phyloP scores from a whole-genome alignment of 2,329 filamentous ascomycete genomes.

The Rhinocladiella mackenziei region DNA sequence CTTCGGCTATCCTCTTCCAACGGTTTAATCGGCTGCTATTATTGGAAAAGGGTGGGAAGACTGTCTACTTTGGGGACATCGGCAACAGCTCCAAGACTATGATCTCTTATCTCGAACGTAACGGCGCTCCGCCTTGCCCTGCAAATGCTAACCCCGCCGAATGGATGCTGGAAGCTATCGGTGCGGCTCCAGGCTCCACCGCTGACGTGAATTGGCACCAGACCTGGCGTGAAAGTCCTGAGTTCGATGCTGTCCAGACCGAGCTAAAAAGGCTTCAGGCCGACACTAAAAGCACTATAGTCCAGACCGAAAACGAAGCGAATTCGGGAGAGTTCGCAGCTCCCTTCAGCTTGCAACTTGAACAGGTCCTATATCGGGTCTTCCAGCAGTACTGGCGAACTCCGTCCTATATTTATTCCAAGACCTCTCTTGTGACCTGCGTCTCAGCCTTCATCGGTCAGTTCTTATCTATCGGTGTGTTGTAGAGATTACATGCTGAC shows the following conservation, averaged over 20 bases:
- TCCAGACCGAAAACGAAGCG: not conserved
- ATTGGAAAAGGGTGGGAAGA: slow-evolving; percentile 68
- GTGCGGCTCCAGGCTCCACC: slow-evolving; percentile 57
- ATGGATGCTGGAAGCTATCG: slow-evolving; percentile 35
- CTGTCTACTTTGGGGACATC: slow-evolving; percentile 77
- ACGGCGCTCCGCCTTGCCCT: slow-evolving; percentile 63
- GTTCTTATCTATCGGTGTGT: no score
- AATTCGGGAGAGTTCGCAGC: slow-evolving; percentile 73
- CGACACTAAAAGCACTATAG: not conserved
- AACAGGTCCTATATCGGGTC: slow-evolving; percentile 65
- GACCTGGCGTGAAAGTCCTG: slow-evolving; percentile 56
- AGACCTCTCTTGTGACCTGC: slow-evolving; percentile 63
- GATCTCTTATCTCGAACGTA: slow-evolving; percentile 70
- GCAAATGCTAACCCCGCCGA: slow-evolving; percentile 72
- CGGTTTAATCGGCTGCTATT: slow-evolving; percentile 70
- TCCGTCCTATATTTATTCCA: slow-evolving; percentile 80
- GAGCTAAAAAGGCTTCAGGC: slow-evolving; percentile 56
- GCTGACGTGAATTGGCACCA: slow-evolving; percentile 61
- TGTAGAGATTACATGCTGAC: no score
- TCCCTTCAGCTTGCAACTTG: slow-evolving; percentile 64
- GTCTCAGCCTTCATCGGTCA: slow-evolving; percentile 79
- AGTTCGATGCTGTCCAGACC: slow-evolving; percentile 52
- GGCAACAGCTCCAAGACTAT: slow-evolving; percentile 59
- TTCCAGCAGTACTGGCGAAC: slow-evolving; percentile 90
- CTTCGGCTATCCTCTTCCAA: slow-evolving; percentile 51